phyloP scores from a whole-genome alignment of 2,329 filamentous ascomycete species.

The Cladophialophora exuberans region DNA sequence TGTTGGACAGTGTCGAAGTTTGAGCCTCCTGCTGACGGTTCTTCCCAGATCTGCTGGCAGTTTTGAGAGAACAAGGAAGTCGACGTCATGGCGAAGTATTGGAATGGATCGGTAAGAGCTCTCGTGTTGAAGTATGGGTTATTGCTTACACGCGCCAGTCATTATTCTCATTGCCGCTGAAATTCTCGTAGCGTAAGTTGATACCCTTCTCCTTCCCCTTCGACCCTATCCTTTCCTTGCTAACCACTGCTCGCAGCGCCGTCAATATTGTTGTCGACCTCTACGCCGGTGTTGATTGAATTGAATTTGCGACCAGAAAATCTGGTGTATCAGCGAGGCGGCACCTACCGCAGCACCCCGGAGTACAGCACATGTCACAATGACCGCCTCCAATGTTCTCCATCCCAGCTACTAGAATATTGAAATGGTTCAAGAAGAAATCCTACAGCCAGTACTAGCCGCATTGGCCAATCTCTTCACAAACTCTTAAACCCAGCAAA shows the following conservation, averaged over 20 bases:
- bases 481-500: too few species aligned
- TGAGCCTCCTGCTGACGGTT: conserved; percentile 7
- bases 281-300: conserved; percentile 68
- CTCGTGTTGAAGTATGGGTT: neutral
- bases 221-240: neutral
- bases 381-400: neutral
- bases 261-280: conserved; percentile 96
- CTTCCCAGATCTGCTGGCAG: conserved; percentile 75
- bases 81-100: conserved; percentile 89
- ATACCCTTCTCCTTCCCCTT: neutral
- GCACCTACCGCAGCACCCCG: neutral
- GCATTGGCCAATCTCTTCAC: too few species aligned
- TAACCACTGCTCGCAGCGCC: conserved; percentile 43
- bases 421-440: too few species aligned
- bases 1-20: neutral
- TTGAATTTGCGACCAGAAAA: neutral
- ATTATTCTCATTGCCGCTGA: conserved; percentile 95
- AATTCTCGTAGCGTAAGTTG: conserved; percentile 72
- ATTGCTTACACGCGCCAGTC: conserved; percentile 56
- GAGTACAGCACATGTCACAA: too few species aligned
- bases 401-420: neutral
- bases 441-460: too few species aligned
- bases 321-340: neutral
- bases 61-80: conserved; percentile 92
- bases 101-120: conserved; percentile 78